phyloP scores from a whole-genome alignment of 176 grass and related monocot genomes.

The Raddia guianensis region DNA sequence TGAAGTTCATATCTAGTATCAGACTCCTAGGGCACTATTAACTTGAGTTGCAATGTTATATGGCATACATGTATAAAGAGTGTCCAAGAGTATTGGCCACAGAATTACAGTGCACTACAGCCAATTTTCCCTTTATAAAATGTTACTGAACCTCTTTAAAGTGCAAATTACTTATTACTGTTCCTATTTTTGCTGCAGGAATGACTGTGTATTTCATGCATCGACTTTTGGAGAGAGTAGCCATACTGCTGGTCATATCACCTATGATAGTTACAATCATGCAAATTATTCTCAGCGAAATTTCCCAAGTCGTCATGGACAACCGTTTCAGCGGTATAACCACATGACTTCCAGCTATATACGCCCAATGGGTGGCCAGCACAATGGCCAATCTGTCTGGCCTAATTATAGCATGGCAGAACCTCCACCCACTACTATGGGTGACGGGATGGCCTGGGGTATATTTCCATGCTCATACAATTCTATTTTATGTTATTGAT shows the following conservation, averaged over 20 bases:
- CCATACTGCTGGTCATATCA: constrained; percentile 35
- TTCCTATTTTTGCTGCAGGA: constrained; percentile 51
- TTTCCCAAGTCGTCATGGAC: constrained; percentile 46
- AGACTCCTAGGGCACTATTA: too few species aligned
- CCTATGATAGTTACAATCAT: constrained; percentile 45
- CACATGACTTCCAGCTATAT: constrained; percentile 57
- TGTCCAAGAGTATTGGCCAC: too few species aligned
- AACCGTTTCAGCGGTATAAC: constrained; percentile 66
- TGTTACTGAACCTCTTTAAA: neutral
- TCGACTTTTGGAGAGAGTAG: constrained; percentile 50
- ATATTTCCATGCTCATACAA: constrained; percentile 37
- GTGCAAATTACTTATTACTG: constrained; percentile 28
- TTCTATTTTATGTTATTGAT: constrained; percentile 29
- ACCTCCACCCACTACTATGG: constrained; percentile 50
- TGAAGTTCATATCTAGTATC: too few species aligned
- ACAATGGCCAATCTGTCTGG: constrained; percentile 53
- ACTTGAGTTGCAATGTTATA: too few species aligned
- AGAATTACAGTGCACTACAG: too few species aligned
- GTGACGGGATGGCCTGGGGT: constrained; percentile 76
- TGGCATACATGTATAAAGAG: too few species aligned
- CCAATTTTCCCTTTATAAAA: too few species aligned
- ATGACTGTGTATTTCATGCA: constrained; percentile 46
- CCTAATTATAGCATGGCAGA: constrained; percentile 65
- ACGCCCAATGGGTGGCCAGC: constrained; percentile 48
- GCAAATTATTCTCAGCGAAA: constrained; percentile 56